Base-by-base conservation (phyloP, 805 yeast species). In the Wickerhamomyces strasburgensis region DNA sequence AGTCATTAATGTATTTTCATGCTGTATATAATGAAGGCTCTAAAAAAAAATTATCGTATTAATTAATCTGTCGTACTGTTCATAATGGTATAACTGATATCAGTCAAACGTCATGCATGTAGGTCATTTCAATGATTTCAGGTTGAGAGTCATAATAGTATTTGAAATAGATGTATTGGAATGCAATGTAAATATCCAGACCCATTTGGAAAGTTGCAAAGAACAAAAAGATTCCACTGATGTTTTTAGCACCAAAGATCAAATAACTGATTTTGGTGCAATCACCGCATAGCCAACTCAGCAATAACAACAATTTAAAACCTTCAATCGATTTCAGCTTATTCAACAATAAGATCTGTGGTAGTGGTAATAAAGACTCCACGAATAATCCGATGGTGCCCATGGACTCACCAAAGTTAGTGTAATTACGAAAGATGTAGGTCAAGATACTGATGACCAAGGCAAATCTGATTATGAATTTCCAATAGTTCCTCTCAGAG, bases 221-320 rank as follows among this genome's bases (percentile, higher is more conserved):
- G 33, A 75, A 52, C 7, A 83, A 68, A 55, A 84, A 84, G 6
- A 84, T 65, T 6, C 62, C 48, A 3, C 88, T 79, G 19, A 84
- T 73, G 47, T 84, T 72, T 37, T 72, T 72, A 1, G 93, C 83
- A 13, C 95, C 95, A 57, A 70, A 84, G n/a, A 84, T 49, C 36
- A 85, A 64, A 52, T 84, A 85, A 35, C 80, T 66, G 17, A 86
- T 73, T 56, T 89, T 89, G 27, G 86, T 72, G 28, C 81, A 65
- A 61, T 88, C 97, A 39, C 96, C 96, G 42, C 90, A 80, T 5
- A 88, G 65, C 97, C 97, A 88, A 51, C 89, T 80, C 14, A 87
- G 61, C 26, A 88, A 57, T 24, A 88, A 63, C 19, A 90, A 75
- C 34, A 79, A 66, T 51, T 87, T 81, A 63, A 88, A 88, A 42